phyloP scores from a whole-genome alignment of 164 flowering plant species.

The Echeveria elegans region DNA sequence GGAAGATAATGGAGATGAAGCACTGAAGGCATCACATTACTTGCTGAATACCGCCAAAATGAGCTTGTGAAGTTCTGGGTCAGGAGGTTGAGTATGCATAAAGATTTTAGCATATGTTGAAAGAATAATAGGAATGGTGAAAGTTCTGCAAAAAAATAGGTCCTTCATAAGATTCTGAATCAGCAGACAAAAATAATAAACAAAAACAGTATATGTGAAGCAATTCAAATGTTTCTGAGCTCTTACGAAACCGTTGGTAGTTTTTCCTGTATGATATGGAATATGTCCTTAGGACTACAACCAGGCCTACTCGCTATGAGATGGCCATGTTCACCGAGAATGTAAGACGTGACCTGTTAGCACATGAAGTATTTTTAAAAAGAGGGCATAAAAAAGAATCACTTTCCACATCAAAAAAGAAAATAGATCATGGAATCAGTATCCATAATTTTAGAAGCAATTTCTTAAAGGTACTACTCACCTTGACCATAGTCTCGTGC shows the following conservation, averaged over 20 bases:
- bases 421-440: too few species aligned
- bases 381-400: neutral
- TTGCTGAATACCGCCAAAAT: too few species aligned
- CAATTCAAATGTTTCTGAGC: conserved; percentile 4
- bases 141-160: conserved; percentile 38
- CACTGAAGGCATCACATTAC: too few species aligned
- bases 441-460: too few species aligned
- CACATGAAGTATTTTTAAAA: neutral
- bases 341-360: conserved; percentile 83
- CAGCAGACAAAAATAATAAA: neutral
- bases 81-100: too few species aligned
- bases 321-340: conserved; percentile 95
- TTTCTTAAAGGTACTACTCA: conserved; percentile 10
- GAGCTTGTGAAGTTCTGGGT: too few species aligned
- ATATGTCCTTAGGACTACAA: conserved; percentile 93
- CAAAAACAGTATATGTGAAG: too few species aligned
- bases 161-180: conserved; percentile 8
- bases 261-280: conserved; percentile 78
- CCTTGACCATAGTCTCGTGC: conserved; percentile 99
- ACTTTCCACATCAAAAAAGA: too few species aligned
- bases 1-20: too few species aligned
- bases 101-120: too few species aligned
- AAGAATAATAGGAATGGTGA: too few species aligned
- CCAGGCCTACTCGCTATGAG: conserved; percentile 89
- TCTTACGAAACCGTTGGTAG: conserved; percentile 96